A percentile compares a stretch with the other conserved stretches of the same genome.
phyloP scores from a whole-genome alignment of 2,329 filamentous ascomycete genomes.

The Xylaria sp. region DNA sequence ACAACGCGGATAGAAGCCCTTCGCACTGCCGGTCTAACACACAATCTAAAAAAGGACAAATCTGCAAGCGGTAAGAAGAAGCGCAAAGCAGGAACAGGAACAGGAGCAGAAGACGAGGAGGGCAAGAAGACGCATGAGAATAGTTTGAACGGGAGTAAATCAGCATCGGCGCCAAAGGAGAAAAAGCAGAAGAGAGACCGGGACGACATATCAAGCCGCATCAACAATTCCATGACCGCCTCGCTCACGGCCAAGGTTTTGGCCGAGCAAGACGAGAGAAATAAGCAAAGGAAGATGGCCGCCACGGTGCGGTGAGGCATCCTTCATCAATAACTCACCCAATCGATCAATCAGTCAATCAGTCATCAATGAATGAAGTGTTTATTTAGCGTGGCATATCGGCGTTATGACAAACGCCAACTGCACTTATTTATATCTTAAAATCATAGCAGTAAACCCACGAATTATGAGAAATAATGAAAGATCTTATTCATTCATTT shows the following conservation, averaged over 20 bases:
- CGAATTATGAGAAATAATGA: slow-evolving; percentile 5
- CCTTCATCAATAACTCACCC: too few relatives aligned
- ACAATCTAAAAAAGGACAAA: slow-evolving; percentile 85
- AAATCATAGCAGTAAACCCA: not conserved
- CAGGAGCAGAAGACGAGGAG: slow-evolving; percentile 42
- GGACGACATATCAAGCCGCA: slow-evolving; percentile 57
- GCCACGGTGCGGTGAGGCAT: slow-evolving; percentile 33
- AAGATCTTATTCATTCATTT: slow-evolving; percentile 5
- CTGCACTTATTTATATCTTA: not conserved
- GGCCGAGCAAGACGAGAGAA: slow-evolving; percentile 81
- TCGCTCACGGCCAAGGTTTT: slow-evolving; percentile 85
- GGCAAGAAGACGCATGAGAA: slow-evolving; percentile 43
- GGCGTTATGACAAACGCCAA: not conserved
- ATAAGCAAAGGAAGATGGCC: slow-evolving; percentile 76
- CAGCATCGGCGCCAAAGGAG: slow-evolving; percentile 57
- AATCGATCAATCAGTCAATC: too few relatives aligned
- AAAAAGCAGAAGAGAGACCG: slow-evolving; percentile 44
- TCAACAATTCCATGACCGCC: slow-evolving; percentile 88
- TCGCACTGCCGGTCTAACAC: slow-evolving; percentile 74
- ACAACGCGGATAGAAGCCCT: slow-evolving; percentile 71
- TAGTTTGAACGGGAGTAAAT: slow-evolving; percentile 17
- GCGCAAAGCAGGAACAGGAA: too few relatives aligned
- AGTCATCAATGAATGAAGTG: too few relatives aligned
- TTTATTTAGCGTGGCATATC: not conserved
- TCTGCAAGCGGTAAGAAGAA: slow-evolving; percentile 71